These are phyloP conservation scores for Afroboletus lepidellus DNA, from an alignment of 1,284 basidiomycete genomes.

Conservation along the genomic window DNA sequence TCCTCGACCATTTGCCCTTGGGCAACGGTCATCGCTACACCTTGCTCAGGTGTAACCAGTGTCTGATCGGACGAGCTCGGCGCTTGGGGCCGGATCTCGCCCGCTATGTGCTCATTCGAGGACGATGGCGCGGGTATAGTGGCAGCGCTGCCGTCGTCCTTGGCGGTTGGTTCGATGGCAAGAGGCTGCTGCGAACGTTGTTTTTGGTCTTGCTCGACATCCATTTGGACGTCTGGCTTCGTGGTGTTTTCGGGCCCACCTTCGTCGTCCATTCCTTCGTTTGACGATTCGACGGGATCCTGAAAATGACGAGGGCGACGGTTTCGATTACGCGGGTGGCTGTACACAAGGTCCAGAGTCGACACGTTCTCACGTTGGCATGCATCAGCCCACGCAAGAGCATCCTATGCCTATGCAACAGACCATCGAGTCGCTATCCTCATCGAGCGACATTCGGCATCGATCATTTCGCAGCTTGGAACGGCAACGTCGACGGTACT, in stretches of 20 bases:
- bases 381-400: no score
- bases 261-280: constrained; percentile 26
- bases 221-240: constrained; percentile 19
- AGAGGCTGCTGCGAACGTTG: constrained; percentile 1
- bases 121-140: background rate
- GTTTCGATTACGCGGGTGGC: constrained; percentile 31
- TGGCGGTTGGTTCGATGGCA: background rate
- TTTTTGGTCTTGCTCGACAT: constrained; percentile 17
- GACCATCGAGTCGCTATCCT: no score
- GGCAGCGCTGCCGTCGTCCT: background rate
- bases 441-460: no score
- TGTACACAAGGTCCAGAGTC: constrained; percentile 9
- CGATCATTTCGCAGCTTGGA: no score
- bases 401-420: no score
- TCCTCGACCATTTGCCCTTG: constrained; percentile 21
- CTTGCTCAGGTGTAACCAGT: constrained; percentile 22
- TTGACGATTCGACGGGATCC: constrained; percentile 16
- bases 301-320: constrained; percentile 28
- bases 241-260: background rate
- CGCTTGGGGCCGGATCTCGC: constrained; percentile 1
- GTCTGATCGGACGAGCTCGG: constrained; percentile 24
- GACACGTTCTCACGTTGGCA: constrained; percentile 12
- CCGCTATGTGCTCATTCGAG: constrained; percentile 11
- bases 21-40: constrained; percentile 26
- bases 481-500: no score